Conservation (phyloP, 768 basidiomycete genomes). For the Suillus clintonianus region DNA sequence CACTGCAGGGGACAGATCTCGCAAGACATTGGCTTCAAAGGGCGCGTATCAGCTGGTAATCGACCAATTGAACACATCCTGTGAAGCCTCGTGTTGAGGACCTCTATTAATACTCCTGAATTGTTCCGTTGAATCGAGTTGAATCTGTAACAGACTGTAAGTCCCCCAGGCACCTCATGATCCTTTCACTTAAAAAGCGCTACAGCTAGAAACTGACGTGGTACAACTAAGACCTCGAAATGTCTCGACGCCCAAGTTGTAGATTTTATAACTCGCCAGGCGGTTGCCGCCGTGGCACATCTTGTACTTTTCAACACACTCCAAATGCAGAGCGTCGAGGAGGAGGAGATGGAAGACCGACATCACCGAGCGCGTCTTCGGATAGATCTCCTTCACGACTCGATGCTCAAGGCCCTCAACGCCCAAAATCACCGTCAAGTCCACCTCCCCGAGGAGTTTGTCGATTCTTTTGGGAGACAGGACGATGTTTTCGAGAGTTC, state of each 20-base stretch:
- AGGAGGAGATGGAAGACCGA: conserved; percentile 17
- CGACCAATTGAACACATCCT: conserved; percentile 1
- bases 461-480: conserved; percentile 47
- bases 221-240: neutral
- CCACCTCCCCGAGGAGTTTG: conserved; percentile 42
- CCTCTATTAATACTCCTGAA: neutral
- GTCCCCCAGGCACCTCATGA: conserved; percentile 3
- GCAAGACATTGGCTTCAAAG: neutral
- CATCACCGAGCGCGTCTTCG: conserved; percentile 8
- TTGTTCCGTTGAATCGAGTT: neutral
- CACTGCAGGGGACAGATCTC: neutral
- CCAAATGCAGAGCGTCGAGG: conserved; percentile 8
- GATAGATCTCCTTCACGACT: conserved; percentile 6
- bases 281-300: conserved; percentile 48
- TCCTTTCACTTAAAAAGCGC: neutral
- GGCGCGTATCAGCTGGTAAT: neutral
- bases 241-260: conserved; percentile 32
- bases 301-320: conserved; percentile 30
- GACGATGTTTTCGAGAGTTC: conserved; percentile 48
- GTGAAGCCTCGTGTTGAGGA: conserved; percentile 4
- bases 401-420: conserved; percentile 7
- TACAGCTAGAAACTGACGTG: neutral
- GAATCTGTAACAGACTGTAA: conserved; percentile 1
- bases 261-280: conserved; percentile 40
- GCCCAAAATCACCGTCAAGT: conserved; percentile 15